phyloP scores from a whole-genome alignment of 2,329 filamentous ascomycete genomes.

The Fusarium sp. region DNA sequence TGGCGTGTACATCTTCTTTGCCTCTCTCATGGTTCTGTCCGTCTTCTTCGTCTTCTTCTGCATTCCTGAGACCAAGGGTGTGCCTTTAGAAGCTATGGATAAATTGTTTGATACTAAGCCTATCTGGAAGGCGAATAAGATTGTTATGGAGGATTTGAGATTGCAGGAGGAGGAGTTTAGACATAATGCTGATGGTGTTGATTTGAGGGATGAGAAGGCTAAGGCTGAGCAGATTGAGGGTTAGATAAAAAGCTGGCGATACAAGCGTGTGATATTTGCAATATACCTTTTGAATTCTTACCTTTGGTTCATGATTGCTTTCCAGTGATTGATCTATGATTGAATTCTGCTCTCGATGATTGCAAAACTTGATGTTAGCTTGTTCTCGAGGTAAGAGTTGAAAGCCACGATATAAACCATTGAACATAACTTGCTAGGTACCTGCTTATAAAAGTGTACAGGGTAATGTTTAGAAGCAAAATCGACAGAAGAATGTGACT shows the following conservation, averaged over 20 bases:
- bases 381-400: no score
- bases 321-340: no score
- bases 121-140: conserved; percentile 55
- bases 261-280: neutral
- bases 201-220: conserved; percentile 46
- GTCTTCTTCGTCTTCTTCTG: conserved; percentile 70
- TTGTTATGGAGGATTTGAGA: conserved; percentile 57
- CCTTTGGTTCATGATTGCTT: fast-evolving
- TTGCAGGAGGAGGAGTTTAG: conserved; percentile 51
- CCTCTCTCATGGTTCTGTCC: conserved; percentile 68
- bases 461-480: no score
- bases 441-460: no score
- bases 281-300: neutral
- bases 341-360: no score
- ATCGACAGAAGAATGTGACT: no score
- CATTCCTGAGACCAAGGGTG: conserved; percentile 73
- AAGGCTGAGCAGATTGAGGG: conserved; percentile 43
- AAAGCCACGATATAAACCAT: no score
- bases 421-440: no score
- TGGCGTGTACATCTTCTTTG: conserved; percentile 77
- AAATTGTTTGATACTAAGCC: conserved; percentile 66
- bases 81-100: conserved; percentile 74
- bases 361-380: no score
- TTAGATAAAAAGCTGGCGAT: neutral
- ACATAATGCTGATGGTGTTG: conserved; percentile 44